phyloP scores from a whole-genome alignment of 1,284 basidiomycete genomes.

The Ganoderma lingzhi region DNA sequence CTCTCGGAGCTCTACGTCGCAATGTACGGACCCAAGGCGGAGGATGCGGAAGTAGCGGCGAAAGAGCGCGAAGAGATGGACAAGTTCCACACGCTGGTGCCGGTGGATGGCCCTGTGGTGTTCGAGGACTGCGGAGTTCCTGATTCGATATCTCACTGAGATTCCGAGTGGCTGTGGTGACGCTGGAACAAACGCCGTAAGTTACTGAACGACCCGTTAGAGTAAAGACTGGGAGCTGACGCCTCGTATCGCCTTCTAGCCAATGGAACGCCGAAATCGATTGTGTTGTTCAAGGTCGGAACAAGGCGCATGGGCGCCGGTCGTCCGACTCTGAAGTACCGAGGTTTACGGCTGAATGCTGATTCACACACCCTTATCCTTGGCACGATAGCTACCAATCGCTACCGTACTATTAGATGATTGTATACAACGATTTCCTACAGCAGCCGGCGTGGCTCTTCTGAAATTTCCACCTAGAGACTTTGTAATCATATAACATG shows the following conservation, averaged over 20 bases:
- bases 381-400: neutral
- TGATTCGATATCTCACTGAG: neutral
- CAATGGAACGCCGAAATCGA: neutral
- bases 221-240: neutral
- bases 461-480: neutral
- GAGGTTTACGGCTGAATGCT: neutral
- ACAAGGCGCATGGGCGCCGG: neutral
- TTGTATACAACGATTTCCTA: neutral
- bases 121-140: neutral
- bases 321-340: neutral
- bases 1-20: constrained; percentile 1
- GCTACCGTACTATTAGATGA: neutral
- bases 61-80: neutral
- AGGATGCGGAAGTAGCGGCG: neutral
- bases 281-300: neutral
- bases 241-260: neutral
- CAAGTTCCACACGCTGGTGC: neutral
- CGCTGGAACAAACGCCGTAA: neutral
- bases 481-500: neutral
- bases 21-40: neutral
- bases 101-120: neutral
- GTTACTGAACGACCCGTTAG: neutral
- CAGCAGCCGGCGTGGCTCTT: neutral
- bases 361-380: neutral
- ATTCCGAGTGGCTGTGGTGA: neutral